Base-by-base conservation (phyloP, 441 rosid genomes). In the Viola pubescens region DNA sequence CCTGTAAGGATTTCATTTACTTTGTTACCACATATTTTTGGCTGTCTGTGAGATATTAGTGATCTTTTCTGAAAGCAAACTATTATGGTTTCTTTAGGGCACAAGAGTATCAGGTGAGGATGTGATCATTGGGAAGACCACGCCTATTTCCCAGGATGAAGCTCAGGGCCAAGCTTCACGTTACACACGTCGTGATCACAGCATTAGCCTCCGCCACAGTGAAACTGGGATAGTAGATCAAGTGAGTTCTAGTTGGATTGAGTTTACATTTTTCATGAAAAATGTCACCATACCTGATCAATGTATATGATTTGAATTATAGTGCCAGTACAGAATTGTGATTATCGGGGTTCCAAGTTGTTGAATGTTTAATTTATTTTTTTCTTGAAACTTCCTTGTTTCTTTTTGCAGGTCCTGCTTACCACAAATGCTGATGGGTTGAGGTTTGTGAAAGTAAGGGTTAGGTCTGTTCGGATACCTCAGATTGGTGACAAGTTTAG, bases 191-290 rank as follows among this genome's bases (percentile, higher is more conserved):
- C 99, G 94, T 34, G 99, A 94, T 73, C 99, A 85, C 70, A 94
- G 99, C 80, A 86, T 90, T 67, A 86, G 97, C 79, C 84, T 94
- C 60, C 91, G 97, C 49, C 96, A 94, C 73, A 89, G 97, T 77
- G 97, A 94, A 78, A 81, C 94, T 2, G 99, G 99, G 60, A 94
- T 94, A 56, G 99, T 94, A 58, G 99, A 94, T 82, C 97, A 90
- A 79, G 98, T 94, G 74, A 76, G 78, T 14, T 39, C n/a, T 41
- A 9, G 6, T 51, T 26, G 11, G 3, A 26, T 26, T 26, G 34
- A 26, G 3, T 2, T 26, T 26, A 26, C 3, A 26, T 26, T 26
- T 26, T 26, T 26, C 34, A 26, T 26, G 34, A 26, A 26, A 26
- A 26, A 2, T 26, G 34, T 26, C 34, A 26, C 34, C 34, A 26